Percentiles rank a stretch among this genome's conserved stretches.
Evolutionary conservation across 345 rosid species (phyloP).

Genomic region (Citrus inodora): DNA sequence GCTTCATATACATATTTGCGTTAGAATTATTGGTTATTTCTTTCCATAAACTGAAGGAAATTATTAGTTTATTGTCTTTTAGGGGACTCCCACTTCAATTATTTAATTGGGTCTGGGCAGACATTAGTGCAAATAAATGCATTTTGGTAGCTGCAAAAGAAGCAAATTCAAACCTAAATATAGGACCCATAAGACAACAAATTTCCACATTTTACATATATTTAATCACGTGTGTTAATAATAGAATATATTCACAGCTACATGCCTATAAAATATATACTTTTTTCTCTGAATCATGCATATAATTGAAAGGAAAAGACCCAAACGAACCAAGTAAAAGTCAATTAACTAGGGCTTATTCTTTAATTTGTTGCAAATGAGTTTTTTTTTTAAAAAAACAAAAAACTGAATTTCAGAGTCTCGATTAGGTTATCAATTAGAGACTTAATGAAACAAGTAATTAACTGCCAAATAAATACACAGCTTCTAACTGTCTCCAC

Average conservation of each 20-base stretch:
- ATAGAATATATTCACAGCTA: background rate
- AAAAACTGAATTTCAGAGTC: background rate
- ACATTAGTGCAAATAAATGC: background rate
- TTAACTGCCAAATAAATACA: background rate
- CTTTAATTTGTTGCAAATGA: slow-evolving; percentile 12
- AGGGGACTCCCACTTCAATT: background rate
- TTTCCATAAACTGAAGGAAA: background rate
- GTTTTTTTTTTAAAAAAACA: background rate
- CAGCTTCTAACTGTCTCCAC: slow-evolving; percentile 21
- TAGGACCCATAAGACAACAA: background rate
- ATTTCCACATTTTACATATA: background rate
- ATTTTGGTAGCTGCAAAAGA: background rate
- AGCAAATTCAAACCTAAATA: background rate
- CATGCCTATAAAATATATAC: background rate
- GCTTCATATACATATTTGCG: background rate
- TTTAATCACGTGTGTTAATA: background rate
- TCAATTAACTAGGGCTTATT: slow-evolving; percentile 9
- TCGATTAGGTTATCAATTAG: slow-evolving; percentile 34
- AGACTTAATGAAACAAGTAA: slow-evolving; percentile 16
- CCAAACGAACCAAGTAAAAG: slow-evolving; percentile 4
- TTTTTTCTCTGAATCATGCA: background rate
- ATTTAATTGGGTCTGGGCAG: background rate
- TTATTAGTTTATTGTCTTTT: background rate
- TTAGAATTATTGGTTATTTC: background rate
- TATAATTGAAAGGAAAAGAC: background rate